Conservation (phyloP, 2,329 filamentous ascomycete genomes). For the Colletotrichum plurivorum region DNA sequence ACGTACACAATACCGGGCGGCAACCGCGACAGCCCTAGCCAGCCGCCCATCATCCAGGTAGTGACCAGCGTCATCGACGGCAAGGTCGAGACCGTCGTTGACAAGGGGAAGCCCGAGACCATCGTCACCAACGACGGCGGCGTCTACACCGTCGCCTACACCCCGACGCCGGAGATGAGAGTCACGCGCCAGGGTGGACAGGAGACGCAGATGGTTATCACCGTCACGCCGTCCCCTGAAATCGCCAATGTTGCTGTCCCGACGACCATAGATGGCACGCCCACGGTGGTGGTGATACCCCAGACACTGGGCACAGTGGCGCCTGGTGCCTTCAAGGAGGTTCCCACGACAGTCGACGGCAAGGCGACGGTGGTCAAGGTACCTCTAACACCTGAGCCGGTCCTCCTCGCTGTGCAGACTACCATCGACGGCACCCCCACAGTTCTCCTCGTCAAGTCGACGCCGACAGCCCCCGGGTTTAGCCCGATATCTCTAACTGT, state of each 20-base stretch:
- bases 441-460: constrained; percentile 40
- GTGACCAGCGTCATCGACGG: constrained; percentile 43
- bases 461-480: constrained; percentile 42
- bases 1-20: constrained; percentile 38
- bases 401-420: constrained; percentile 27
- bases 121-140: constrained; percentile 31
- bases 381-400: constrained; percentile 4
- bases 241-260: constrained; percentile 18
- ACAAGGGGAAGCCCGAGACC: constrained; percentile 31
- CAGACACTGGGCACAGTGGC: background rate
- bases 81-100: constrained; percentile 37
- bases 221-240: constrained; percentile 30
- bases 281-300: constrained; percentile 5
- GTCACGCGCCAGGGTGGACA: constrained; percentile 26
- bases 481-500: constrained; percentile 45
- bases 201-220: constrained; percentile 31
- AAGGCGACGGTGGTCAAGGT: constrained; percentile 23
- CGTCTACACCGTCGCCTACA: constrained; percentile 32
- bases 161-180: constrained; percentile 14
- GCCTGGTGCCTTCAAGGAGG: background rate
- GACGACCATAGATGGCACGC: constrained; percentile 3
- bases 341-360: constrained; percentile 8
- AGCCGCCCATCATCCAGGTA: constrained; percentile 42
- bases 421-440: constrained; percentile 37
- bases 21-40: constrained; percentile 17